phyloP scores from a whole-genome alignment of 176 grass and related monocot genomes.

The Thinopyrum elongatum region DNA sequence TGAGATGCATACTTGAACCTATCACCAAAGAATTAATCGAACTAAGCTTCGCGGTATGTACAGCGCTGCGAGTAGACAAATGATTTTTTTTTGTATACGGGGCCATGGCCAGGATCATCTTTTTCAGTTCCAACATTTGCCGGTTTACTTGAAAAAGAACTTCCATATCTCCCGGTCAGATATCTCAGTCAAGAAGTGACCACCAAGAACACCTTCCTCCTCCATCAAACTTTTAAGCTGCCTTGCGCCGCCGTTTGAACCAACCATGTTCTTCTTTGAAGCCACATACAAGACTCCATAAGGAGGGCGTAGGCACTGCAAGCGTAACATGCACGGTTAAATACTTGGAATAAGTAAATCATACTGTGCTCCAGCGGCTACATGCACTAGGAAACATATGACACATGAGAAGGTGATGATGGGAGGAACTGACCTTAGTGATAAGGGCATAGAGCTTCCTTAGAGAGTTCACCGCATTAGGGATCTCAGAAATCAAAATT shows the following conservation, averaged over 20 bases:
- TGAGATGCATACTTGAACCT: constrained; percentile 21
- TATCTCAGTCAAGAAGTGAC: constrained; percentile 62
- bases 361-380: not conserved
- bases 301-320: constrained; percentile 81
- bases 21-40: constrained; percentile 58
- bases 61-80: constrained; percentile 18
- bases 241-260: constrained; percentile 54
- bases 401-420: not conserved
- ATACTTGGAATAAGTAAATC: not conserved
- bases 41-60: constrained; percentile 44
- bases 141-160: constrained; percentile 84
- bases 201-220: constrained; percentile 72
- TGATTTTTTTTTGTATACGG: constrained; percentile 15
- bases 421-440: constrained; percentile 67
- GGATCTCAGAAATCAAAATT: constrained; percentile 79
- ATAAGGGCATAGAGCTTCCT: constrained; percentile 86
- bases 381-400: not conserved
- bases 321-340: constrained; percentile 8
- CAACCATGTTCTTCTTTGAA: constrained; percentile 82
- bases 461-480: constrained; percentile 51
- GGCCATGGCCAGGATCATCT: constrained; percentile 4
- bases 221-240: constrained; percentile 79
- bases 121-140: not conserved
- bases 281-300: constrained; percentile 79
- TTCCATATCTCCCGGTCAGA: constrained; percentile 83